Conservation (phyloP, 768 basidiomycete genomes). For the Tylopilus sp. region DNA sequence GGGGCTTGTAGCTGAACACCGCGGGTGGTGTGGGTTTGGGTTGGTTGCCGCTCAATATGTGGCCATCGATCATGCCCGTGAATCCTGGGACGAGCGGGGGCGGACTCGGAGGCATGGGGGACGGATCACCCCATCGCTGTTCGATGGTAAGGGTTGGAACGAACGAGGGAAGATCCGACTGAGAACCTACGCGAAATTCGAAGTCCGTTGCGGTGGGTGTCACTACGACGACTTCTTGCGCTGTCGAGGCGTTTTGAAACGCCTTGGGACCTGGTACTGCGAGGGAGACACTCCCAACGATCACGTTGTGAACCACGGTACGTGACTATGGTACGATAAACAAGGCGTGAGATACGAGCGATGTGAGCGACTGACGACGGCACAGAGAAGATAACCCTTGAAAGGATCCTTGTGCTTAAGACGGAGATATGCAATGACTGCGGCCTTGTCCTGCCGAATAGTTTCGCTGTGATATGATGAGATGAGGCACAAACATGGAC, state of each 20-base stretch:
- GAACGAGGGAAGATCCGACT: slow-evolving; percentile 6
- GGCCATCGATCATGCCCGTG: slow-evolving; percentile 12
- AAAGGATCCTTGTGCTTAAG: slow-evolving; percentile 77
- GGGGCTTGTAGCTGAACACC: slow-evolving; percentile 52
- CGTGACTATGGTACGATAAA: slow-evolving; percentile 38
- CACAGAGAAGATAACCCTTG: slow-evolving; percentile 72
- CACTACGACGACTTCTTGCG: slow-evolving; percentile 76
- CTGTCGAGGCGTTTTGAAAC: slow-evolving; percentile 77
- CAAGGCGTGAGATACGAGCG: neutral
- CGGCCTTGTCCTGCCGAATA: slow-evolving; percentile 75
- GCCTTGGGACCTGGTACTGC: slow-evolving; percentile 72
- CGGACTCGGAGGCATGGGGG: slow-evolving; percentile 56
- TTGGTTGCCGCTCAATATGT: slow-evolving; percentile 2
- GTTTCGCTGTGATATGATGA: slow-evolving; percentile 50
- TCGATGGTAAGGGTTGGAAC: slow-evolving; percentile 4
- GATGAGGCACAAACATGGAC: neutral
- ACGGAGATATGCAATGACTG: slow-evolving; percentile 73
- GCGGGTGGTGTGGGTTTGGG: slow-evolving; percentile 8
- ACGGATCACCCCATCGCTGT: slow-evolving; percentile 69
- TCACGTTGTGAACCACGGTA: slow-evolving; percentile 69
- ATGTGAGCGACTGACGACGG: slow-evolving; percentile 51
- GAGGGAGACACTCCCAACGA: slow-evolving; percentile 77
- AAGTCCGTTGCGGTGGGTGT: slow-evolving; percentile 55
- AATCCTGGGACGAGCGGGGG: slow-evolving; percentile 28
- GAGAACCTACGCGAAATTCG: slow-evolving; percentile 46